Conservation (phyloP, 306 rosid species). For the Gastrolobium bilobum region DNA sequence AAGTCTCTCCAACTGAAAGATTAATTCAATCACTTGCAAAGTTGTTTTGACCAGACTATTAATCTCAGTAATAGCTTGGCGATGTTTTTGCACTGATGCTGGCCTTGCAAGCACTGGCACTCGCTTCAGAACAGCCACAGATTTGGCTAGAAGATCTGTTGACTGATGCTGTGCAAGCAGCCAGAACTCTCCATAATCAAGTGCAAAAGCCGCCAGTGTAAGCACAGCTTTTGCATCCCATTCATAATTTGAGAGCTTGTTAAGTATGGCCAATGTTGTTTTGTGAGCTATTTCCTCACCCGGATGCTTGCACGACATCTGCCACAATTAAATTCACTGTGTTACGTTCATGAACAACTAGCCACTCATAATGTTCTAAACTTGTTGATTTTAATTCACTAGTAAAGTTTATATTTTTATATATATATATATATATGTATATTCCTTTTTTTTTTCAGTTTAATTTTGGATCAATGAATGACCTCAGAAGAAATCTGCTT, state of each 20-base stretch:
- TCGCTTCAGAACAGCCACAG: constrained; percentile 63
- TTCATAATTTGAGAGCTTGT: constrained; percentile 58
- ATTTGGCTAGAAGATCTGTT: constrained; percentile 67
- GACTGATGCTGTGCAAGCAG: constrained; percentile 61
- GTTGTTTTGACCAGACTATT: constrained; percentile 62
- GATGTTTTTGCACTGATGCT: constrained; percentile 55
- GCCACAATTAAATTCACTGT: not conserved
- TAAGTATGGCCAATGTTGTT: constrained; percentile 63
- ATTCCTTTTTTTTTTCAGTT: not conserved
- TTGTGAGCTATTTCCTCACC: constrained; percentile 70
- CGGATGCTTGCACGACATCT: constrained; percentile 74
- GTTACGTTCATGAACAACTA: not conserved
- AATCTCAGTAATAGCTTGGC: constrained; percentile 61
- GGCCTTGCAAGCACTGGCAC: constrained; percentile 62
- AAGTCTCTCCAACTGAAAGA: constrained; percentile 65
- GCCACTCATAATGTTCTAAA: too few species aligned
- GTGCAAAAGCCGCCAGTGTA: constrained; percentile 73
- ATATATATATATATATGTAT: too few species aligned
- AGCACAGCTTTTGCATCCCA: constrained; percentile 88
- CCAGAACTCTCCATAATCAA: constrained; percentile 83
- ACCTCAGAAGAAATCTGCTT: constrained; percentile 61
- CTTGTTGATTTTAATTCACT: not conserved
- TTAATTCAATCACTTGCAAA: constrained; percentile 60
- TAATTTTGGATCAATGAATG: not conserved
- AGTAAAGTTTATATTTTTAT: not conserved